Evolutionary conservation across 1,284 basidiomycete species (phyloP).

Genomic region (Meripilus lineatus): DNA sequence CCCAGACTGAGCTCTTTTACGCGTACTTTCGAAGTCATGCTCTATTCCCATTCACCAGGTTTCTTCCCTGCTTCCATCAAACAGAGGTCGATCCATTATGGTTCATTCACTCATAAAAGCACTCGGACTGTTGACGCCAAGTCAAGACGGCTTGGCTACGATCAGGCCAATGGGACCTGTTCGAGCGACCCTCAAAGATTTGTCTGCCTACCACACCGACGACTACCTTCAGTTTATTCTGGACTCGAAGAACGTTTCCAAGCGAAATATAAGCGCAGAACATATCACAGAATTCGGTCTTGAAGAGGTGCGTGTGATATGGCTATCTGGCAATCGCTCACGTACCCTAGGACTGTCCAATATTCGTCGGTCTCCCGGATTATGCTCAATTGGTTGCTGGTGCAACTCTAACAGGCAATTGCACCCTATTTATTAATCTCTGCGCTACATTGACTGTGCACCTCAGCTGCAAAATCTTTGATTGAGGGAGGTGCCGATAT

Average conservation of each 20-base stretch:
- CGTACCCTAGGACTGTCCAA: constrained; percentile 69
- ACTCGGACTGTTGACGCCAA: constrained; percentile 47
- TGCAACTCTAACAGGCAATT: constrained; percentile 41
- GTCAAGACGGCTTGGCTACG: constrained; percentile 17
- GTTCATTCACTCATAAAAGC: constrained; percentile 72
- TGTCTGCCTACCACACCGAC: constrained; percentile 51
- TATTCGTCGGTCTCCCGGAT: constrained; percentile 61
- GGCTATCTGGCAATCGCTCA: constrained; percentile 3
- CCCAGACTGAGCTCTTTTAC: background rate
- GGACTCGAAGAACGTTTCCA: constrained; percentile 23
- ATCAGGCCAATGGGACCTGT: constrained; percentile 48
- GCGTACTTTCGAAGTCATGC: constrained; percentile 15
- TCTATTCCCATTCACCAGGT: constrained; percentile 29
- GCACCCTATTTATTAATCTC: background rate
- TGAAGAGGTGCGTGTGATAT: constrained; percentile 50
- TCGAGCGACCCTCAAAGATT: constrained; percentile 45
- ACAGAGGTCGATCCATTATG: constrained; percentile 71
- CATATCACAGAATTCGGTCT: constrained; percentile 50
- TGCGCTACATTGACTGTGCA: constrained; percentile 33
- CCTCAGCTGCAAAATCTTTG: constrained; percentile 55
- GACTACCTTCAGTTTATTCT: constrained; percentile 56
- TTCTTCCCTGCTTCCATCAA: constrained; percentile 77
- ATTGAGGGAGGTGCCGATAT: constrained; percentile 50
- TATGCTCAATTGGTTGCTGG: constrained; percentile 77
- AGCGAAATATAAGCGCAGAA: constrained; percentile 13